These are phyloP conservation scores for Phanerochaete sordida DNA, from an alignment of 768 basidiomycete species.

Conservation along the genomic window DNA sequence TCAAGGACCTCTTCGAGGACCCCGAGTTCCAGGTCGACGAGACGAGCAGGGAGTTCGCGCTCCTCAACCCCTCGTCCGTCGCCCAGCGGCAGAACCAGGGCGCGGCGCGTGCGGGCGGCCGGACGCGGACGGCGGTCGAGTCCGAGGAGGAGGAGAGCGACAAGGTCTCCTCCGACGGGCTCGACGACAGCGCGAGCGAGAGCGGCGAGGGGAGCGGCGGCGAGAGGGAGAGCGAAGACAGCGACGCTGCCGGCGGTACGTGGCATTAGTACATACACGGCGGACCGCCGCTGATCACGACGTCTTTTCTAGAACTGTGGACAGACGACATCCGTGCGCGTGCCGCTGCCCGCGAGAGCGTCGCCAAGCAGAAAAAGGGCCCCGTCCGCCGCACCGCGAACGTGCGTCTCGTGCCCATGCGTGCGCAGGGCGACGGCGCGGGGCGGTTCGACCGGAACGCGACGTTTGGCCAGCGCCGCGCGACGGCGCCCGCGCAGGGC, in stretches of 20 bases:
- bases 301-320: conserved; percentile 21
- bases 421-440: conserved; percentile 34
- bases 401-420: conserved; percentile 66
- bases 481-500: conserved; percentile 12
- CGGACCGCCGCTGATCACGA: not conserved
- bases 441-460: conserved; percentile 44
- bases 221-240: conserved; percentile 37
- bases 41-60: conserved; percentile 79
- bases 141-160: conserved; percentile 89
- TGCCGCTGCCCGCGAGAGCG: conserved; percentile 18
- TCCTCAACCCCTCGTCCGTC: conserved; percentile 88
- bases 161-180: conserved; percentile 55
- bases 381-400: conserved; percentile 37
- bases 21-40: conserved; percentile 93
- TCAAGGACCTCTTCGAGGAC: conserved; percentile 86
- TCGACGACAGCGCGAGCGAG: conserved; percentile 29
- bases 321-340: conserved; percentile 24
- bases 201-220: conserved; percentile 21
- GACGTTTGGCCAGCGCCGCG: conserved; percentile 70
- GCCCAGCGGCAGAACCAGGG: conserved; percentile 41
- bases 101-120: conserved; percentile 13
- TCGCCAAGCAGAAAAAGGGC: not conserved
- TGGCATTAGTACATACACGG: not conserved
- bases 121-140: conserved; percentile 77
- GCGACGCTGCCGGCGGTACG: conserved; percentile 39